Base-by-base conservation (phyloP, 208 protist species). In the Herpetomonas samuelpessoai region DNA sequence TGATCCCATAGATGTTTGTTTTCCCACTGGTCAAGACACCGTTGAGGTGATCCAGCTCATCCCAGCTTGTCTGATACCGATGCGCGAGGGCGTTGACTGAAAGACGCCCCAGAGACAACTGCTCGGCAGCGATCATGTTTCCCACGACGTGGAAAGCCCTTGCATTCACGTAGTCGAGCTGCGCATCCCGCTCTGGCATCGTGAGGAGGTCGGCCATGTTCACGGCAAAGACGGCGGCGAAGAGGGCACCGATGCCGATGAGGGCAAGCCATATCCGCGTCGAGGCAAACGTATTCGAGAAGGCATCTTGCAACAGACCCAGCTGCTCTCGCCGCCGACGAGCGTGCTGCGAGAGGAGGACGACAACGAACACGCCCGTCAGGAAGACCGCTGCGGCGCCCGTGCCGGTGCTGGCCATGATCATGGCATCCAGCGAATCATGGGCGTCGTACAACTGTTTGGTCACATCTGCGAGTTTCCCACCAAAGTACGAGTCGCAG, bases 91-190 rank as follows among this genome's bases (percentile, higher is more conserved):
- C 12, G 6, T 12, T 6, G 24, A 18, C 21, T 6, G 50, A 18
- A n/a, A 67, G 30, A 21, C 9, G 9, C 4, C 18, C 30, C 18
- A 16, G 19, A 31, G 25, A 10, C 52, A 27, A 61, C 62, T 31
- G 35, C 31, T 67, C 62, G 10, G 25, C 49, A 10, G 29, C 38
- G 22, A 67, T 48, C 52, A 67, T 59, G 25, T 24, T 39, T 16
- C 22, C 7, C 3, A 28, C 41, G 10, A 67, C 52, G 18, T 39
- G 35, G 51, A 35, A 38, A 6, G 26, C 6, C 7, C 51, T 12
- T 35, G 28, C 51, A 26, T 63, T 63, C 10, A 63, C 7, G 6
- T 56, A 21, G 45, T 63, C 57, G 18, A 63, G 6, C 38, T 56
- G 45, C 10, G 21, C 19, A 7, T 24, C 57, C 18, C 18, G 19